Evolutionary conservation across 768 basidiomycete genomes (phyloP), one percentile per base, ranked within the genome.

Genomic region (Clitopilus passeckerianus): DNA sequence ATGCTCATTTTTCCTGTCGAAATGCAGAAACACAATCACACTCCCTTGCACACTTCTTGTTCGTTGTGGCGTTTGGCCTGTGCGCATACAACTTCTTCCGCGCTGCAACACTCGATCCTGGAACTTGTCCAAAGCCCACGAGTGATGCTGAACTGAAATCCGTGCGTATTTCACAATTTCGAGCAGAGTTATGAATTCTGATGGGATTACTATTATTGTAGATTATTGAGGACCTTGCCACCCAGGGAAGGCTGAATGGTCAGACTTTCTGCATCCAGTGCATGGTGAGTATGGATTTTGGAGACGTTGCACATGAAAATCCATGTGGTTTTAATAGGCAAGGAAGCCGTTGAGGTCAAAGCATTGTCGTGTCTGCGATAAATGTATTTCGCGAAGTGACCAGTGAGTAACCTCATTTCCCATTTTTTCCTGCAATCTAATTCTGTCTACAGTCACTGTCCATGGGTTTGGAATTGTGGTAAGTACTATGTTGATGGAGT

Each of bases 391-490:
- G 12, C 80, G 95, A 53, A 91, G 88, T 67, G 97, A 99, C 67
- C 97, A 99, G 94, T 97, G 70, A 69, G 91, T 78, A 24, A 6
- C 56, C 18, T 56, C 46, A 41, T 60, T 46, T 5, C 20, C 9
- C 18, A 52, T 6, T 37, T 14, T 8, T 57, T 55, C 57, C 5
- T 52, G 59, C 60, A 65, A 50, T 60, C 46, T 9, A 53, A 1
- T 18, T 27, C 52, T 27, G 52, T 44, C 27, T 57, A 7, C 53
- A 96, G 95, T 66, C 95, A 99, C 66, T 98, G 97, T 65, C 97
- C 96, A 1, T 99, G 97, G 97, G 88, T 98, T 15, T 99, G 95
- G 95, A 98, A 98, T 73, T 98, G 96, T 71, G 86, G 93, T 93
- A 69, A 30, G 27, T 30, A 30, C 7, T 30, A 3, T 24, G 89